Evolutionary conservation across 108 stramenopile species (phyloP).

Genomic region (Nitzschia inconspicua): DNA sequence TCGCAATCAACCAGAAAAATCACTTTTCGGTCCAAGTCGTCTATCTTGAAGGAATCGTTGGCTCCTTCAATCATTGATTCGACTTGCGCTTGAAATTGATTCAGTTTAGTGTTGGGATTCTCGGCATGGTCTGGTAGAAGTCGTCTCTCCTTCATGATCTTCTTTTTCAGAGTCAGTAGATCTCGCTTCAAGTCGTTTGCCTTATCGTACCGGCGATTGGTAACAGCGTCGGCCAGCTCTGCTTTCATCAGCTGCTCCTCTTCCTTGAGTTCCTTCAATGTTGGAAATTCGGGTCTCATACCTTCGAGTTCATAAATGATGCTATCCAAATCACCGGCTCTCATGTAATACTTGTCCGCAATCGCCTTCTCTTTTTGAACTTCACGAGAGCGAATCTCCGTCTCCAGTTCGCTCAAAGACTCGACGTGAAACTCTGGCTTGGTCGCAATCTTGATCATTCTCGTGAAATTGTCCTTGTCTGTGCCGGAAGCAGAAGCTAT

Average conservation of each 20-base stretch:
- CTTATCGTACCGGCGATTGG: constrained; percentile 14
- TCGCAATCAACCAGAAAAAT: constrained; percentile 22
- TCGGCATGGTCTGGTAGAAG: not conserved
- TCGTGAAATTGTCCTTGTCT: constrained; percentile 11
- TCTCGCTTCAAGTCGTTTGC: constrained; percentile 23
- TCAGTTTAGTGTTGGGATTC: constrained; percentile 1
- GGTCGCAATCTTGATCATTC: constrained; percentile 19
- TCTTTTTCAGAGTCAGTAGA: constrained; percentile 18
- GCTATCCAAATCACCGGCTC: constrained; percentile 22
- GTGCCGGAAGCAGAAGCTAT: constrained; percentile 5
- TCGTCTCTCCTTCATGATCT: constrained; percentile 26
- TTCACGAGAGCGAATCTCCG: not conserved
- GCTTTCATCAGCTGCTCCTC: constrained; percentile 21
- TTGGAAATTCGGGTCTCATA: constrained; percentile 26
- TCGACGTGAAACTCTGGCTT: constrained; percentile 26
- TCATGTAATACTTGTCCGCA: constrained; percentile 19
- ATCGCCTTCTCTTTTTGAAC: not conserved
- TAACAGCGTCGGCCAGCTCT: constrained; percentile 13
- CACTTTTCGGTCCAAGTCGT: not conserved
- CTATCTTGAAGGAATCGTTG: not conserved
- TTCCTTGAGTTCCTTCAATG: constrained; percentile 17
- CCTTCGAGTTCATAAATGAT: constrained; percentile 22
- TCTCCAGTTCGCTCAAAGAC: constrained; percentile 11
- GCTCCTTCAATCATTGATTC: constrained; percentile 3
- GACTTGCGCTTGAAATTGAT: constrained; percentile 16